phyloP scores from a whole-genome alignment of 148 eudicot species.

The Spergularia marina region DNA sequence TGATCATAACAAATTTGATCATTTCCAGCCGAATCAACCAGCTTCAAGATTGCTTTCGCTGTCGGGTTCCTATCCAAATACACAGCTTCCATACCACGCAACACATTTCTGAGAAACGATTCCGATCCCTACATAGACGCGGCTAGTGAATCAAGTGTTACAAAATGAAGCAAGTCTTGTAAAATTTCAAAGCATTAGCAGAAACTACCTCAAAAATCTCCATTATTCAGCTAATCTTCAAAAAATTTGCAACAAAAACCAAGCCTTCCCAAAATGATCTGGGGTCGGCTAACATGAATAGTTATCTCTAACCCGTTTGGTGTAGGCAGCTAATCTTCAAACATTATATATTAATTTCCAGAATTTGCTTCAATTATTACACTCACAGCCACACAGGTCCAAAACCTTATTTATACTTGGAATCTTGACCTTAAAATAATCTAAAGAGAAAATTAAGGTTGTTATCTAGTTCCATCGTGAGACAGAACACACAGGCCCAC shows the following conservation, averaged over 20 bases:
- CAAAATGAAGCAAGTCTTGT: neutral
- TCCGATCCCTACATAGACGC: constrained; percentile 56
- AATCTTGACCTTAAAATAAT: neutral
- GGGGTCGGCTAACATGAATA: too few relatives aligned
- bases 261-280: too few relatives aligned
- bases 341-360: neutral
- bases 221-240: neutral
- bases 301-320: too few relatives aligned
- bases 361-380: neutral
- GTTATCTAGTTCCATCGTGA: too few relatives aligned
- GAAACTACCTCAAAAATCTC: neutral
- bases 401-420: neutral
- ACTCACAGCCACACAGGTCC: neutral
- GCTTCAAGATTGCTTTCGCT: constrained; percentile 77
- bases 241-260: neutral
- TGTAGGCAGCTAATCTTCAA: too few relatives aligned
- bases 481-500: neutral
- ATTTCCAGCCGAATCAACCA: constrained; percentile 60
- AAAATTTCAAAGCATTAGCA: neutral
- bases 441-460: too few relatives aligned
- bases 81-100: constrained; percentile 69
- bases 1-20: constrained; percentile 81
- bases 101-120: constrained; percentile 71
- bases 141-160: constrained; percentile 11
- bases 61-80: constrained; percentile 86